Evolutionary conservation across 345 rosid species (phyloP), one percentile per base, ranked within the genome.

Genomic region (Eucalyptus curtisii): DNA sequence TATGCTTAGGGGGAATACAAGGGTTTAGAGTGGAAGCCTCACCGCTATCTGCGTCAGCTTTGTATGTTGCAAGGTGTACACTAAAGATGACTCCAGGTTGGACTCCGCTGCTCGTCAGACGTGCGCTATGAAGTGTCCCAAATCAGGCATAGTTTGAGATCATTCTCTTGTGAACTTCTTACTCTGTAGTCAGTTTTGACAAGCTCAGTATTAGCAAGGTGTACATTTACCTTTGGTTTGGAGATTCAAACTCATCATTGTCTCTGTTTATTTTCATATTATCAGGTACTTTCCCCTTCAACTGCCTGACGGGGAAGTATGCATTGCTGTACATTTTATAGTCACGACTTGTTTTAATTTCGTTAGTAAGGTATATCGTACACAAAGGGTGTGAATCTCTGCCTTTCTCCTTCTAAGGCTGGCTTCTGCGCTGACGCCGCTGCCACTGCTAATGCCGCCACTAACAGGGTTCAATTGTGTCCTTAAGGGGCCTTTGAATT

Each of bases 31-130:
- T 95, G 88, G 93, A 95, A 96, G 91, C 92, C 98, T 97, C 98
- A 2, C 44, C 95, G 92, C 92, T 97, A 87, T 96, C 99, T 90
- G 99, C 99, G 59, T 94, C 98, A 50, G 98, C 98, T 52, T 90
- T 97, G 82, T 96, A 93, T 88, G 94, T 97, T 82, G 97, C 99
- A 57, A 93, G 98, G 49, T 92, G 94, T 92, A 95, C 96, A 81
- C 91, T 97, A 89, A 93, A 92, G 90, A 89, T 90, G 68, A 81
- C 90, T 90, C 99, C 98, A 61, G 87, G 90, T 87, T 97, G 99
- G 98, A 96, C 97, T 45, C 93, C 95, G 4, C 92, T 96, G 88
- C 95, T 97, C 68, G 81, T 87, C 86, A 93, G 88, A 86, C 87
- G 89, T 97, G 64, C 94, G 90, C 86, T 96, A 94, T 90, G 90